Evolutionary conservation across 1,284 basidiomycete genomes (phyloP), one percentile per base, ranked within the genome.

Genomic region (Coniferiporia sulphurascens): DNA sequence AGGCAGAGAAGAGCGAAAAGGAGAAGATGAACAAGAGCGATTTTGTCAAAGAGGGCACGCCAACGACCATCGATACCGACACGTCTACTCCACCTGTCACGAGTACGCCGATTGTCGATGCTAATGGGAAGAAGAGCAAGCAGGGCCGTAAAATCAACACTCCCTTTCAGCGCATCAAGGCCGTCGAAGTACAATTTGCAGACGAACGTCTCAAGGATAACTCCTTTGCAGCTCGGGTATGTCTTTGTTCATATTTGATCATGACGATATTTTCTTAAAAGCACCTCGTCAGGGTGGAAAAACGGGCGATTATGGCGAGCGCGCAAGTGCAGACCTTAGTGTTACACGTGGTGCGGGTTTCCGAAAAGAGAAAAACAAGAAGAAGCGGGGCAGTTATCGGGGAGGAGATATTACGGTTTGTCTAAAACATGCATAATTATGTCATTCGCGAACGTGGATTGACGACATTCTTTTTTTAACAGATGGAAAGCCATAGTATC

Each of bases 361-460:
- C 79, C 84, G 94, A 57, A 99, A 98, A 75, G 96, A 98, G 79
- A 98, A 99, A 78, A 98, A 98, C 78, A 99, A 99, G 84, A 98
- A 98, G 78, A 98, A 99, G 77, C 80, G 91, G 66, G 96, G 95
- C 2, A 92, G 89, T 64, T 96, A 97, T 73, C 83, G 83, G 52
- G 94, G 94, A 17, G 94, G 94, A 38, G 91, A 93, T 67, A 97
- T 97, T 63, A 95, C 93, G 38, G 89, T 93, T 69, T 71, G 84
- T 76, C 45, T 19, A 32, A 44, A 58, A 56, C 36, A 43, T 43
- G n/a, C 41, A 38, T 61, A 9, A 27, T 61, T 49, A 22, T 32
- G 27, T 27, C 52, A 19, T 35, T 52, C 38, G 38, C 38, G 22
- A 8, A n/a, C 8, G 41, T 3, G 19, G 19, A 46, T n/a, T 46